Conservation (phyloP, 1,284 basidiomycete genomes). For the Papiliotrema nemorosa region DNA sequence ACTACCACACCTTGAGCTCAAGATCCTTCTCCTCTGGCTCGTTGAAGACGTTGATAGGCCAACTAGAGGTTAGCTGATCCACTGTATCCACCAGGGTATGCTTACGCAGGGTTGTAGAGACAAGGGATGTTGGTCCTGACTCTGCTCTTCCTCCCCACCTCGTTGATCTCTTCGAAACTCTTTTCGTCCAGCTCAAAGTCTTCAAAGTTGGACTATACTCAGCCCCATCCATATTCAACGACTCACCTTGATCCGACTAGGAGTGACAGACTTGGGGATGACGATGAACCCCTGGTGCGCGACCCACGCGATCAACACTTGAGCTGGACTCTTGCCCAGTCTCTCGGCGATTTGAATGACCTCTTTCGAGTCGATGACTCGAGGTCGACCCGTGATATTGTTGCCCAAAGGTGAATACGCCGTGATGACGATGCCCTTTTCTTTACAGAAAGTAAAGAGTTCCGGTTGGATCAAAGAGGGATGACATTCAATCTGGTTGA, state of each 20-base stretch:
- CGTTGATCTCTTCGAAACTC: constrained; percentile 60
- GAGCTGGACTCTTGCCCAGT: constrained; percentile 60
- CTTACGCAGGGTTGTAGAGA: constrained; percentile 53
- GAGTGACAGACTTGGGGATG: constrained; percentile 66
- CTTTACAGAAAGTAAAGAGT: constrained; percentile 52
- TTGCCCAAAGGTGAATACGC: constrained; percentile 84
- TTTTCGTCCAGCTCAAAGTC: constrained; percentile 61
- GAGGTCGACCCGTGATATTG: constrained; percentile 40
- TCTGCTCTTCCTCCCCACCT: constrained; percentile 57
- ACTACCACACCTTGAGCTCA: constrained; percentile 2
- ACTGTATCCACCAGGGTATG: neutral
- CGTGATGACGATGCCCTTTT: constrained; percentile 72
- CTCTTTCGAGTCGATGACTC: constrained; percentile 45
- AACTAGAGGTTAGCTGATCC: constrained; percentile 38
- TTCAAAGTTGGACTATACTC: constrained; percentile 61
- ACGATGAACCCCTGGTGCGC: constrained; percentile 62
- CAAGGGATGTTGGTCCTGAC: constrained; percentile 63
- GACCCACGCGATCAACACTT: constrained; percentile 70
- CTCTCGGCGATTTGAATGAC: constrained; percentile 62
- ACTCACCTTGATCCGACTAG: constrained; percentile 49
- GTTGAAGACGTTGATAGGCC: constrained; percentile 64
- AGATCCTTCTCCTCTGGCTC: constrained; percentile 56
- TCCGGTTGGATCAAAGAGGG: constrained; percentile 53
- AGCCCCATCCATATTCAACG: neutral
- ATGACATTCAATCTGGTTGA: constrained; percentile 82